Base-by-base conservation (phyloP, 163 green algal species). In the Botryococcus braunii region DNA sequence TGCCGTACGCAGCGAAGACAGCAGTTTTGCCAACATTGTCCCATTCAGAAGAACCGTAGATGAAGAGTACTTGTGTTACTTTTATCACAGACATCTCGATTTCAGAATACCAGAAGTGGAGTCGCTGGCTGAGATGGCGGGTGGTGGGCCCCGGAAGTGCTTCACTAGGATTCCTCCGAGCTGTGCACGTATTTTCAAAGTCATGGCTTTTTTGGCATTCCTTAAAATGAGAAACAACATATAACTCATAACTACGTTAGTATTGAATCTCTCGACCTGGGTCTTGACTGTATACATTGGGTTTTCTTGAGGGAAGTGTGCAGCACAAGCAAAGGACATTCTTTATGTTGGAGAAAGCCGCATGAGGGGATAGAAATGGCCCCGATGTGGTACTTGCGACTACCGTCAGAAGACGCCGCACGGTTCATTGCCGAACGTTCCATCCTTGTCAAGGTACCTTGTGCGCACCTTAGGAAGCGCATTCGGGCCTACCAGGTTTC, bases 31-130 rank as follows among this genome's bases (percentile, higher is more conserved):
- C n/a, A n/a, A n/a, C n/a, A n/a, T n/a, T n/a, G n/a, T n/a, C n/a
- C n/a, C n/a, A n/a, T n/a, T n/a, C 48, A 58, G 48, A n/a, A 34
- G 55, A 38, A 21, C 55, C 39, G 55, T 25, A 11, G 55, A 29
- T 29, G 27, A 27, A 25, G 57, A 76, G 49, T 87, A 81, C 62
- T 52, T 87, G 2, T 76, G 67, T 49, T 90, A 91, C 50, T 92
- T 95, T 27, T 3, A 84, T 5, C 88, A 96, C 64, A 72, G 87
- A 0, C 70, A 88, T 29, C 69, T 95, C 8, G 82, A 92, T 52
- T 95, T 92, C 60, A 68, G 89, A 9, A 43, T 83, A 3, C 65
- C 88, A 7, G 89, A 96, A 56, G n/a, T 94, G 0, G 69, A 87
- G 25, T 72, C 86, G 1, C 21, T 89, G 21, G 85, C 82, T 6